Percentiles rank a stretch among this genome's conserved stretches.
Conservation (phyloP, 352 stramenopile genomes). For the Phytophthora crassamura region DNA sequence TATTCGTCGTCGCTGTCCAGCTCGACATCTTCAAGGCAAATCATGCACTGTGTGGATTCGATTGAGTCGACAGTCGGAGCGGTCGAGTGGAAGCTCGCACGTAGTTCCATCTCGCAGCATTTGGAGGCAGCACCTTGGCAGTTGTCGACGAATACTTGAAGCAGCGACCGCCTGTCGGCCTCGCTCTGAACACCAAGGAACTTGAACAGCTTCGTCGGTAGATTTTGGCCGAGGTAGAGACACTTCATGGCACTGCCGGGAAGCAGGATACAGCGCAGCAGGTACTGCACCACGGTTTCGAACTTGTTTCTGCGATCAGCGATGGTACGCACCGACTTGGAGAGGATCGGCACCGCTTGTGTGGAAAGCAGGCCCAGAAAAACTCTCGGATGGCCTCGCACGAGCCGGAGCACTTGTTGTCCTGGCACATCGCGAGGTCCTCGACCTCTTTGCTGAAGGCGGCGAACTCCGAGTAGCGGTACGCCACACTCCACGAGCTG, state of each 20-base stretch:
- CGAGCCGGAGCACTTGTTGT: conserved; percentile 59
- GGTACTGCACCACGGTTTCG: conserved; percentile 61
- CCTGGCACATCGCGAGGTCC: conserved; percentile 54
- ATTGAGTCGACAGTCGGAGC: conserved; percentile 39
- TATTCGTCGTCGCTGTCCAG: conserved; percentile 10
- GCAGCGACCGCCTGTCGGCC: conserved; percentile 61
- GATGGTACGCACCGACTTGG: conserved; percentile 40
- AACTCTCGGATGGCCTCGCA: conserved; percentile 72
- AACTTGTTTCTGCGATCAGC: conserved; percentile 57
- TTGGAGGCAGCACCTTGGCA: conserved; percentile 24
- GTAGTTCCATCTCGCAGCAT: not conserved
- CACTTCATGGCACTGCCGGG: conserved; percentile 75
- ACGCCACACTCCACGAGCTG: conserved; percentile 51
- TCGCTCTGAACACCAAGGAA: conserved; percentile 56
- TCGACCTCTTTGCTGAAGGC: conserved; percentile 55
- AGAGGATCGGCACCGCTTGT: conserved; percentile 52
- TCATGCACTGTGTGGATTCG: conserved; percentile 41
- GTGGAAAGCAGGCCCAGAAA: conserved; percentile 58
- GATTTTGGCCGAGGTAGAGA: conserved; percentile 37
- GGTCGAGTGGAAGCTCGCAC: conserved; percentile 32
- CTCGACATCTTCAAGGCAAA: conserved; percentile 55
- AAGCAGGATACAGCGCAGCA: conserved; percentile 65
- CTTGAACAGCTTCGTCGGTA: conserved; percentile 57
- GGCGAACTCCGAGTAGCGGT: conserved; percentile 68
- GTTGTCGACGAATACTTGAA: conserved; percentile 77